Evolutionary conservation across 495 filamentous ascomycete species (phyloP).

Genomic region (Penicillium crystallinum): DNA sequence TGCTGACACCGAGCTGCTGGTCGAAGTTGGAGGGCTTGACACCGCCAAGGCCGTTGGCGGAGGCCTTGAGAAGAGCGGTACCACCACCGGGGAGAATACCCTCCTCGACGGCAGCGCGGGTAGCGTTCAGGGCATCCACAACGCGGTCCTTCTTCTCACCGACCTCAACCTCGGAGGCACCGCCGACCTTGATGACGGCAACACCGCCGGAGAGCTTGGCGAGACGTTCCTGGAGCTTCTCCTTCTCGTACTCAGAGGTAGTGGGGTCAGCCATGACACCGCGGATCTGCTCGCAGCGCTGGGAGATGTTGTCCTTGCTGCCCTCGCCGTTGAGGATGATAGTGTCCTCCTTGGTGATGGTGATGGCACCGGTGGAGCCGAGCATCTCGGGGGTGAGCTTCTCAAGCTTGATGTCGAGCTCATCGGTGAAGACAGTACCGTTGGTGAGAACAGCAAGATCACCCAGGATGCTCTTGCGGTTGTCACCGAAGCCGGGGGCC

Average conservation of each 20-base stretch:
- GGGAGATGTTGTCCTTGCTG: conserved; percentile 85
- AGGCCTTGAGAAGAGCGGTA: conserved; percentile 95
- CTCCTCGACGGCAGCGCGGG: conserved; percentile 96
- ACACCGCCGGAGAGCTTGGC: conserved; percentile 99
- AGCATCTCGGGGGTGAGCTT: conserved; percentile 95
- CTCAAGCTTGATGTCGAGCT: conserved; percentile 97
- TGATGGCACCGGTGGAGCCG: conserved; percentile 94
- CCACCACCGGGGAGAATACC: conserved; percentile 98
- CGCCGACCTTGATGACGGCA: conserved; percentile 98
- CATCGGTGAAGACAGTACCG: conserved; percentile 94
- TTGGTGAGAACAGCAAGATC: conserved; percentile 94
- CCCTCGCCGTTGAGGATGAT: conserved; percentile 98
- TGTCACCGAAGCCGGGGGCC: conserved; percentile 98
- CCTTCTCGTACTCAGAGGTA: conserved; percentile 98
- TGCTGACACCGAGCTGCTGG: conserved; percentile 96
- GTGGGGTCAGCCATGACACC: conserved; percentile 89
- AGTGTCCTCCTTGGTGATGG: conserved; percentile 99
- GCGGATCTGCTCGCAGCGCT: conserved; percentile 98
- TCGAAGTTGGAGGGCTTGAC: conserved; percentile 94
- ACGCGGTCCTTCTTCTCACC: conserved; percentile 99
- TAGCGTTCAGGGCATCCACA: conserved; percentile 96
- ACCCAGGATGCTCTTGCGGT: conserved; percentile 98
- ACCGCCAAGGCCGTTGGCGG: conserved; percentile 74
- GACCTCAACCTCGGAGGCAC: conserved; percentile 95
- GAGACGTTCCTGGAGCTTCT: conserved; percentile 99